Base-by-base conservation (phyloP, 2,329 filamentous ascomycete species). In the Tolypocladium tundrense region DNA sequence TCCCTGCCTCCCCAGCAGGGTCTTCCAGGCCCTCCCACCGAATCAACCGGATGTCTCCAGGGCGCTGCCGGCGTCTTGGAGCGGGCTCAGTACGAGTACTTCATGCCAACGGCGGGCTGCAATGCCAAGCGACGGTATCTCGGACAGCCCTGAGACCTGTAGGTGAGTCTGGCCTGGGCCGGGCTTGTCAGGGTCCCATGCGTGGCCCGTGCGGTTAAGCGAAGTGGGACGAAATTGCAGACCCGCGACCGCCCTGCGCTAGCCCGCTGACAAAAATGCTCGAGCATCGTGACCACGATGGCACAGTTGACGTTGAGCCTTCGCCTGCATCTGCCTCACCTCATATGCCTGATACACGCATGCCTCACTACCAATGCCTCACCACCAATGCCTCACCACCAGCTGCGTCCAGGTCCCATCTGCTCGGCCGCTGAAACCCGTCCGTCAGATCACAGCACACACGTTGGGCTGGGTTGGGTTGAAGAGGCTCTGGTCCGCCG, bases 161-260 rank as follows among this genome's bases (percentile, higher is more conserved):
- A 33, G 45, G 33, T n/a, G 45, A 33, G 45, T 50, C 24, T 50
- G 14, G 40, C 19, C 40, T 4, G 21, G 7, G 45, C 45, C 4
- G 9, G 45, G 16, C 27, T 27, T 27, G 27, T 31, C 45, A 50
- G 45, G 45, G 45, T n/a, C 48, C 48, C 48, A 33, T 51, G 31
- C 31, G 19, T 58, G 61, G 58, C 59, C 62, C 58, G 60, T 60
- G 62, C 60, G 55, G 55, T 62, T 65, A 64, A 66, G 63, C 63
- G 61, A 48, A 66, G 63, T 66, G 64, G 65, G 64, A 51, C 60
- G 61, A 64, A 63, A 64, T 65, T 65, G 58, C 62, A 59, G 61
- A 55, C 59, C 56, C 59, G 56, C 51, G 45, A 61, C 63, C 33
- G 56, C 58, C 59, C 56, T 57, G 60, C 58, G 57, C 60, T 63